These are phyloP conservation scores for Pseudogymnoascus sp. DNA, from an alignment of 2,329 filamentous ascomycete genomes.

Conservation along the genomic window DNA sequence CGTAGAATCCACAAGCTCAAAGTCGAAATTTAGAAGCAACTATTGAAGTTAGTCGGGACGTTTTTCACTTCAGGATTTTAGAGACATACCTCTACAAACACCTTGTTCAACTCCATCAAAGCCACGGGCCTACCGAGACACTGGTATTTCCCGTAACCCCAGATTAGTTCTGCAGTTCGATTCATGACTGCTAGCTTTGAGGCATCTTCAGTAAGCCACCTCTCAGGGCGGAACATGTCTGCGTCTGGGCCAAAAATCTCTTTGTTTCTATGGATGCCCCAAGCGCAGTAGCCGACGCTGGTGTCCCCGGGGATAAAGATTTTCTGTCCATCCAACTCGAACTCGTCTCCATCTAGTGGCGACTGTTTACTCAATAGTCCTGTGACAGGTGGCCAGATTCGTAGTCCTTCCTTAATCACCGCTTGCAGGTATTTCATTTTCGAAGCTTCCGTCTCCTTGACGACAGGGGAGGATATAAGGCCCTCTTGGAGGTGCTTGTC, in stretches of 20 bases:
- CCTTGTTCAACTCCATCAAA: constrained; percentile 43
- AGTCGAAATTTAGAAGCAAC: constrained; percentile 7
- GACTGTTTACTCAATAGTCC: constrained; percentile 20
- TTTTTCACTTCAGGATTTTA: constrained; percentile 29
- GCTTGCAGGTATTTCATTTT: constrained; percentile 25
- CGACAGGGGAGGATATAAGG: constrained; percentile 26
- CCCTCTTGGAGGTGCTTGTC: constrained; percentile 33
- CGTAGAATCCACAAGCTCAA: constrained; percentile 11
- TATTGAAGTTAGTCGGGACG: constrained; percentile 24
- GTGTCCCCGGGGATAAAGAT: constrained; percentile 19
- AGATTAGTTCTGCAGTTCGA: constrained; percentile 37
- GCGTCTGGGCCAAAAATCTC: constrained; percentile 34
- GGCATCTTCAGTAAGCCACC: constrained; percentile 39
- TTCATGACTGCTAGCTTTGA: constrained; percentile 33
- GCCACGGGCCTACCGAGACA: constrained; percentile 45
- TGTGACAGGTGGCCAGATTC: constrained; percentile 31
- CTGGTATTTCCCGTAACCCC: constrained; percentile 38
- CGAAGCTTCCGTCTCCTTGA: constrained; percentile 10
- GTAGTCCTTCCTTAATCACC: constrained; percentile 43
- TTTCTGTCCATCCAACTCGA: background rate
- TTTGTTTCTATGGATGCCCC: constrained; percentile 31
- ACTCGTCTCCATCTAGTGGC: constrained; percentile 16
- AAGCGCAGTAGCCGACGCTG: constrained; percentile 22
- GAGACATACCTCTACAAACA: constrained; percentile 40
- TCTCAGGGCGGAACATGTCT: constrained; percentile 40